Conservation (phyloP, 78 protist genomes). For the Planoprotostelium fungivorum region DNA sequence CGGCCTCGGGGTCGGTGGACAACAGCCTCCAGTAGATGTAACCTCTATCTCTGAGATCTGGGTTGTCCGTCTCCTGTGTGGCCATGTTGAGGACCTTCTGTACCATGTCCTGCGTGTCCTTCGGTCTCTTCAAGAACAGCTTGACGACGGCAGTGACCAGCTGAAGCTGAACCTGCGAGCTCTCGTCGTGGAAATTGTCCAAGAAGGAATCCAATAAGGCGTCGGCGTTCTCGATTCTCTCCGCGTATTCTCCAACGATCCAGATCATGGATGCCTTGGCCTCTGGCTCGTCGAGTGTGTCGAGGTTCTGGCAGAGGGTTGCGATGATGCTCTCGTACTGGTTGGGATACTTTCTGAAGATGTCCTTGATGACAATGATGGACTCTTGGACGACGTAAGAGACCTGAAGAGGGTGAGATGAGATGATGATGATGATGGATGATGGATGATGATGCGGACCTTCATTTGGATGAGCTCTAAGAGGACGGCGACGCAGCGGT, state of each 20-base stretch:
- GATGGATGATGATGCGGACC: constrained; percentile 43
- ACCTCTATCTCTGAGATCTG: constrained; percentile 99
- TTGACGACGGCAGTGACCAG: constrained; percentile 97
- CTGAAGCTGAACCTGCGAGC: constrained; percentile 92
- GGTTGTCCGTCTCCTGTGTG: constrained; percentile 94
- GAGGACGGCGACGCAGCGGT: constrained; percentile 89
- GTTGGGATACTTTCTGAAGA: constrained; percentile 96
- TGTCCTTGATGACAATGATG: constrained; percentile 96
- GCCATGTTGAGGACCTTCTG: constrained; percentile 82
- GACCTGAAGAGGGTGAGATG: not conserved
- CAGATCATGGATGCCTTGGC: constrained; percentile 99
- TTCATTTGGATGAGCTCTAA: constrained; percentile 91
- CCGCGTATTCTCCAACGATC: constrained; percentile 99
- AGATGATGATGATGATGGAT: too few species aligned
- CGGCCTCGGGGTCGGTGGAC: constrained; percentile 94
- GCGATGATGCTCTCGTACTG: constrained; percentile 96
- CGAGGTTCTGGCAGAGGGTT: constrained; percentile 95
- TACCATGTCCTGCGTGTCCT: constrained; percentile 88
- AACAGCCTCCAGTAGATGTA: constrained; percentile 98
- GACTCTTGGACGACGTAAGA: constrained; percentile 99
- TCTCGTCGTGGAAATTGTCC: constrained; percentile 88
- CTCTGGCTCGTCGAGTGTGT: constrained; percentile 98
- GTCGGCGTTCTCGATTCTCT: constrained; percentile 97
- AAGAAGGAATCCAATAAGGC: constrained; percentile 86
- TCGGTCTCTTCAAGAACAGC: constrained; percentile 93